A percentile compares a stretch with the other conserved stretches of the same genome.
Conservation (phyloP, 2,329 filamentous ascomycete genomes). For the Scytalidium lignicola region DNA sequence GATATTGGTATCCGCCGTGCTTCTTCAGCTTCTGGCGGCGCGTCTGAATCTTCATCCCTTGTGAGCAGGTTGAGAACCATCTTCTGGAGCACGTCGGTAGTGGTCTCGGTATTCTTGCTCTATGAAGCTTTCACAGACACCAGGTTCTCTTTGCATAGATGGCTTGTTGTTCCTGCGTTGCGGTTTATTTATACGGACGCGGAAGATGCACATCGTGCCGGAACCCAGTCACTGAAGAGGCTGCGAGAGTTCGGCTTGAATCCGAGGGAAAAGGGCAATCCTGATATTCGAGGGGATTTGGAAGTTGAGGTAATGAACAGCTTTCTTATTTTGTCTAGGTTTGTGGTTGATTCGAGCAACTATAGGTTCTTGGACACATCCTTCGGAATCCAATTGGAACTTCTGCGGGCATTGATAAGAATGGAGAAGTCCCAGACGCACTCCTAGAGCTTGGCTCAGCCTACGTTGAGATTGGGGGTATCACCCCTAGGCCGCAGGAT, state of each 20-base stretch:
- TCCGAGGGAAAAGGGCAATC: slow-evolving; percentile 56
- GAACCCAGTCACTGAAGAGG: slow-evolving; percentile 64
- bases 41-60: slow-evolving; percentile 27
- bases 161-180: slow-evolving; percentile 59
- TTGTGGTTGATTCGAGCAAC: neutral
- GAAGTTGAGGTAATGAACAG: slow-evolving; percentile 2
- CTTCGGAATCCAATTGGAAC: slow-evolving; percentile 87
- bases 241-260: slow-evolving; percentile 73
- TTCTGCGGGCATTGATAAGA: slow-evolving; percentile 93
- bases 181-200: slow-evolving; percentile 66
- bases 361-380: slow-evolving; percentile 65
- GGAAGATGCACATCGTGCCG: slow-evolving; percentile 86
- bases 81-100: slow-evolving; percentile 48
- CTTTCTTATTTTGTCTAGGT: neutral
- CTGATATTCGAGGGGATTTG: slow-evolving; percentile 10
- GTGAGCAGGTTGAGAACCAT: slow-evolving; percentile 42
- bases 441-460: slow-evolving; percentile 81
- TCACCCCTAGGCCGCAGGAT: slow-evolving; percentile 78
- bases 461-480: slow-evolving; percentile 88
- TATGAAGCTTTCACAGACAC: slow-evolving; percentile 74
- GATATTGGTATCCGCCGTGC: neutral
- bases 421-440: slow-evolving; percentile 80
- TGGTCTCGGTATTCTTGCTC: slow-evolving; percentile 38
- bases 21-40: slow-evolving; percentile 12
- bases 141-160: slow-evolving; percentile 64